These are phyloP conservation scores for Cercophora newfieldiana DNA, from an alignment of 495 filamentous ascomycete genomes.

Conservation along the genomic window DNA sequence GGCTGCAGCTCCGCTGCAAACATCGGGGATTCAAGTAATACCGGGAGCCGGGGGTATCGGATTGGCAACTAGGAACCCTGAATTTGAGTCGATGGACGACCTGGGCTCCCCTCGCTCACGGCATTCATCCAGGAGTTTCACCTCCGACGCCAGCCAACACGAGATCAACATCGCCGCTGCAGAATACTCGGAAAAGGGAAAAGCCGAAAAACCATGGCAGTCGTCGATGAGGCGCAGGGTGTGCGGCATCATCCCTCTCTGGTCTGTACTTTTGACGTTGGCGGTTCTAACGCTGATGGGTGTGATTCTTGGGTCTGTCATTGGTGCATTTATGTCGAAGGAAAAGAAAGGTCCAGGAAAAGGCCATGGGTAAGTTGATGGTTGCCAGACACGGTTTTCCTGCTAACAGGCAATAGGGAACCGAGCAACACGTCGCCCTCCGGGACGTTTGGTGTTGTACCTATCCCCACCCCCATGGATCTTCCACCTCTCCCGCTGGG, in stretches of 20 bases:
- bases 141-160: conserved; percentile 45
- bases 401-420: conserved; percentile 27
- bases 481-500: conserved; percentile 65
- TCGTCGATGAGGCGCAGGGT: conserved; percentile 56
- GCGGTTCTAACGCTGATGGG: conserved; percentile 59
- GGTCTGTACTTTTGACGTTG: conserved; percentile 61
- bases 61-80: conserved; percentile 54
- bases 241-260: conserved; percentile 66
- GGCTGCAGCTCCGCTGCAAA: not conserved
- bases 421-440: conserved; percentile 34
- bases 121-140: conserved; percentile 50
- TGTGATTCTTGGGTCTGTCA: conserved; percentile 61
- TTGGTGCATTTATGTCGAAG: conserved; percentile 40
- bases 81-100: conserved; percentile 56
- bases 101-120: conserved; percentile 54
- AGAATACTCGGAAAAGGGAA: conserved; percentile 44
- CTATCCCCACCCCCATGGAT: conserved; percentile 57
- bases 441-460: conserved; percentile 62
- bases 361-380: conserved; percentile 24
- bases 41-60: conserved; percentile 55
- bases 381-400: not conserved
- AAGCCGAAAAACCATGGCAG: conserved; percentile 55
- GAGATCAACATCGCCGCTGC: conserved; percentile 43
- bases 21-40: conserved; percentile 24
- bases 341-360: conserved; percentile 30